Conservation (phyloP, 352 stramenopile species). For the Pythium plurisporium region DNA sequence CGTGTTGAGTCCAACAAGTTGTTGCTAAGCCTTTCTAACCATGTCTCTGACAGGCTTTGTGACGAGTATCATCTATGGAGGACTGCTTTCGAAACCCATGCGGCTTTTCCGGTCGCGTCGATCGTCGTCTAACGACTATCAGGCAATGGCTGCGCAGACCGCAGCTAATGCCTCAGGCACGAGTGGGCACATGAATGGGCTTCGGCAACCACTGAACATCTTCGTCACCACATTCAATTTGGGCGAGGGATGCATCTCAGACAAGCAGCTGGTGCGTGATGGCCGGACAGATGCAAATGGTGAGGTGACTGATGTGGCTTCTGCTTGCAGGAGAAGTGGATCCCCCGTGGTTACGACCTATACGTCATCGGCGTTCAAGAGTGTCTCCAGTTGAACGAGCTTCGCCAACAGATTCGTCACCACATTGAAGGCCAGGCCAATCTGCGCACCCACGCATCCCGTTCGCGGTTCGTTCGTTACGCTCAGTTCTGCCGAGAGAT, state of each 20-base stretch:
- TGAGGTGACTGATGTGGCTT: background rate
- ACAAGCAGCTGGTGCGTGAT: slow-evolving; percentile 33
- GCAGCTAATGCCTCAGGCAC: slow-evolving; percentile 23
- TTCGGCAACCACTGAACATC: slow-evolving; percentile 49
- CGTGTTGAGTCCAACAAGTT: background rate
- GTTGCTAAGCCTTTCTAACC: background rate
- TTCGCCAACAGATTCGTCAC: slow-evolving; percentile 49
- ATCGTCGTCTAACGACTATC: slow-evolving; percentile 23
- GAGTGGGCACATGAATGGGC: slow-evolving; percentile 25
- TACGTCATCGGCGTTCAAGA: slow-evolving; percentile 89
- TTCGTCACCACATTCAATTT: slow-evolving; percentile 87
- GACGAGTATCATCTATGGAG: slow-evolving; percentile 56
- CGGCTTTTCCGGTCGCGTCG: slow-evolving; percentile 11
- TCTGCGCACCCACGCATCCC: slow-evolving; percentile 17
- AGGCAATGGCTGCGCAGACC: slow-evolving; percentile 30
- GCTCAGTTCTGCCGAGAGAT: slow-evolving; percentile 73
- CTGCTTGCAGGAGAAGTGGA: slow-evolving; percentile 60
- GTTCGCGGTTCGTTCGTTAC: slow-evolving; percentile 23
- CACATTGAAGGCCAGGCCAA: slow-evolving; percentile 55
- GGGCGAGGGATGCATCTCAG: slow-evolving; percentile 58
- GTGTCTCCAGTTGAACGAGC: slow-evolving; percentile 72
- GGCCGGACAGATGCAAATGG: background rate
- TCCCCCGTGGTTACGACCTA: slow-evolving; percentile 72
- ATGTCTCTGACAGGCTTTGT: slow-evolving; percentile 31
- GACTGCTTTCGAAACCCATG: slow-evolving; percentile 11